Conservation (phyloP, 169 alveolate species). For the Cryptosporidium parvum region DNA sequence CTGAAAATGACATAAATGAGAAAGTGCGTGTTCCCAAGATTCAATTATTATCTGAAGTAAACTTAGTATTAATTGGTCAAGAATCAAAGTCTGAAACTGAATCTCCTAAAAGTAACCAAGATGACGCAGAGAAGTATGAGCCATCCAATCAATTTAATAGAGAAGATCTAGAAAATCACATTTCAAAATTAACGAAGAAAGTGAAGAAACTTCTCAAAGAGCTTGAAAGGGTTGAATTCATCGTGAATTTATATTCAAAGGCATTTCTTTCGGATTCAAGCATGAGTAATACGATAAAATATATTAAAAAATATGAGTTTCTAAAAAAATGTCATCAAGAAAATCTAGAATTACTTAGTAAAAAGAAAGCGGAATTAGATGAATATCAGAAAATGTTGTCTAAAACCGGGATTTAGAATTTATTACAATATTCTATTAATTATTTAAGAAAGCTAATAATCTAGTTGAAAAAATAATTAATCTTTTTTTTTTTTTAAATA, state of each 20-base stretch:
- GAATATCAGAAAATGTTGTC: background rate
- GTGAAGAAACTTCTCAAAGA: background rate
- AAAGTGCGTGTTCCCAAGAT: background rate
- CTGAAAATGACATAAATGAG: background rate
- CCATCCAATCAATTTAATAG: background rate
- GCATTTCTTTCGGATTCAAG: conserved; percentile 14
- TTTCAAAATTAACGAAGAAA: background rate
- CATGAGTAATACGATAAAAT: background rate
- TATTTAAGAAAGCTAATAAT: too few relatives aligned
- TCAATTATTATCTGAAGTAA: background rate
- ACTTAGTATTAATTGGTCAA: too few relatives aligned
- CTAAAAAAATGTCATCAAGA: background rate
- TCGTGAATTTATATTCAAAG: background rate
- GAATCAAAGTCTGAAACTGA: background rate
- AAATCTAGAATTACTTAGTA: background rate
- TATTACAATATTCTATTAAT: background rate
- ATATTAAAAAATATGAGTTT: background rate
- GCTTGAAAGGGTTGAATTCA: conserved; percentile 6
- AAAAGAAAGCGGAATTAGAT: background rate
- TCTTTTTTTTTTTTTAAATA: too few relatives aligned
- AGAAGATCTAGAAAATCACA: background rate
- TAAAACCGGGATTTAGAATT: background rate
- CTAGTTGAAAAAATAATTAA: too few relatives aligned
- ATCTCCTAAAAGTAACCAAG: background rate
- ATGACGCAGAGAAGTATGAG: too few relatives aligned